These are phyloP conservation scores for Macrolepiota albuminosa DNA, from an alignment of 768 basidiomycete genomes.

Conservation along the genomic window DNA sequence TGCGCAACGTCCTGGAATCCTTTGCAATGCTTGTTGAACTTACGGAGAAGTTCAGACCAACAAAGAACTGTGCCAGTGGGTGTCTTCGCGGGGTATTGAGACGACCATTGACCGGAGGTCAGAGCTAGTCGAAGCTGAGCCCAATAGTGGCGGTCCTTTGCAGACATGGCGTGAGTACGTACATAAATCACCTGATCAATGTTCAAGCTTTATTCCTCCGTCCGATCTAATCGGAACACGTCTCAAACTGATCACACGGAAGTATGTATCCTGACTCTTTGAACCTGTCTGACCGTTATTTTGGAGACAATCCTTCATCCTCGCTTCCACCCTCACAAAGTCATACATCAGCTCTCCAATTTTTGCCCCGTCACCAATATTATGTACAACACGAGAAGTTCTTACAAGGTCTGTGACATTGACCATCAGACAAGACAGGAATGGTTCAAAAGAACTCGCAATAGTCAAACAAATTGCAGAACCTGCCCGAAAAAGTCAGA, in stretches of 20 bases:
- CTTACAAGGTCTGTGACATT: not conserved
- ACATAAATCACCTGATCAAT: not conserved
- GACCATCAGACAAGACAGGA: not conserved
- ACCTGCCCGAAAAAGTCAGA: not conserved
- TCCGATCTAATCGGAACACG: not conserved
- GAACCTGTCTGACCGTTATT: not conserved
- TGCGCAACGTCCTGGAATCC: conserved; percentile 58
- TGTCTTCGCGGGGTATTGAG: conserved; percentile 54
- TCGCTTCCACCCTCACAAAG: not conserved
- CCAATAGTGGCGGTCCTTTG: conserved; percentile 78
- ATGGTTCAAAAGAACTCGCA: not conserved
- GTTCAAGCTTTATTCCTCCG: not conserved
- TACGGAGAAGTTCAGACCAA: conserved; percentile 79
- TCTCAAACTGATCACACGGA: not conserved
- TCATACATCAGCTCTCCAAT: not conserved
- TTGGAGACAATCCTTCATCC: not conserved
- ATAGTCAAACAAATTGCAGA: not conserved
- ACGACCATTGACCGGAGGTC: conserved; percentile 71
- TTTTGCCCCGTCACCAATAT: not conserved
- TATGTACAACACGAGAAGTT: not conserved
- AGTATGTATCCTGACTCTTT: too few relatives aligned
- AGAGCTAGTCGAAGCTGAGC: conserved; percentile 65
- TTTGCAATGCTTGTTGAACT: conserved; percentile 80
- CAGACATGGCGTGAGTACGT: not conserved
- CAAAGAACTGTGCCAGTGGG: conserved; percentile 48